phyloP scores from a whole-genome alignment of 1,284 basidiomycete genomes.

The Cutaneotrichosporon curvatum region DNA sequence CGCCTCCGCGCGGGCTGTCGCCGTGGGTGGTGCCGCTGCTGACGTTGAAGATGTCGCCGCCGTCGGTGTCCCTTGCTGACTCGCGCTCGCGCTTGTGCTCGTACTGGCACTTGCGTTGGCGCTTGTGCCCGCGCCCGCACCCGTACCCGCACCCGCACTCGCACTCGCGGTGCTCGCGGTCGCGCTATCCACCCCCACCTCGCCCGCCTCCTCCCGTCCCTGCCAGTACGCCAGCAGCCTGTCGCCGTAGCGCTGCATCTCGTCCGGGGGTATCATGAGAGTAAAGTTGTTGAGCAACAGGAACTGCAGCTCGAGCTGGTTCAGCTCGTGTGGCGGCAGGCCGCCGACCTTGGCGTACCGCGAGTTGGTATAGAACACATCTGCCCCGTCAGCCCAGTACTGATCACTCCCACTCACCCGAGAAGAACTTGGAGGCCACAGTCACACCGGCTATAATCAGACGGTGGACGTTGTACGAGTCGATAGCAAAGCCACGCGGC shows the following conservation, averaged over 20 bases:
- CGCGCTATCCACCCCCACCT: constrained; percentile 3
- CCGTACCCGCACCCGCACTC: not conserved
- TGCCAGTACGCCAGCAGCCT: constrained; percentile 60
- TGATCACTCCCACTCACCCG: constrained; percentile 43
- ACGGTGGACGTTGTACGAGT: constrained; percentile 93
- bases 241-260: constrained; percentile 93
- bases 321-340: constrained; percentile 85
- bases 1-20: not conserved
- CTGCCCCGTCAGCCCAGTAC: too few species aligned
- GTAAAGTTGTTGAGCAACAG: constrained; percentile 91
- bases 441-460: constrained; percentile 96
- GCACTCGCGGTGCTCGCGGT: constrained; percentile 6
- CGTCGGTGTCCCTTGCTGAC: too few species aligned
- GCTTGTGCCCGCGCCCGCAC: not conserved
- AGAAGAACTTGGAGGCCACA: constrained; percentile 97
- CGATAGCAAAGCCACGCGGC: constrained; percentile 73
- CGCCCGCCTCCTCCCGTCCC: constrained; percentile 23
- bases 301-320: constrained; percentile 95
- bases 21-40: not conserved
- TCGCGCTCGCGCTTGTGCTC: too few species aligned
- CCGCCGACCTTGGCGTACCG: constrained; percentile 98
- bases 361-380: constrained; percentile 99
- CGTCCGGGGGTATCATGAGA: constrained; percentile 75
- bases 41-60: not conserved
- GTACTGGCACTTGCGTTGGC: not conserved